A percentile compares a stretch with the other conserved stretches of the same genome.
Evolutionary conservation across 2,329 filamentous ascomycete genomes (phyloP).

Genomic region (Gaeumannomyces sp.): DNA sequence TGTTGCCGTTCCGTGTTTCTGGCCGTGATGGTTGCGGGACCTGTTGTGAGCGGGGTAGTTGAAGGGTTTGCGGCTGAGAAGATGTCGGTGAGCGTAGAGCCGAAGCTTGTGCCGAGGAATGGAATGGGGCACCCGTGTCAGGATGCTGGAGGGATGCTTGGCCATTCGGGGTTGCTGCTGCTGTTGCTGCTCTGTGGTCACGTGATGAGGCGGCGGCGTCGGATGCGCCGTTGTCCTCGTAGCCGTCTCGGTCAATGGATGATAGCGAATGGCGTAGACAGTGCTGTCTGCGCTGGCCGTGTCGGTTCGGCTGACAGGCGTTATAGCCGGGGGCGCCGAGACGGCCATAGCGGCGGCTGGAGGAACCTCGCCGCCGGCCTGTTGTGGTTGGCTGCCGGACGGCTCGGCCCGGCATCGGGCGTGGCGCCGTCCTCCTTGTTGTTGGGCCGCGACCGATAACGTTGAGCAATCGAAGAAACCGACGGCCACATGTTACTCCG

Average conservation of each 20-base stretch:
- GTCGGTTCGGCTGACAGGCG: conserved; percentile 55
- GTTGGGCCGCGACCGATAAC: conserved; percentile 27
- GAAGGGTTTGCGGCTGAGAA: not conserved
- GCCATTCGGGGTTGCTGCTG: conserved; percentile 10
- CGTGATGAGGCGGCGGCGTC: conserved; percentile 14
- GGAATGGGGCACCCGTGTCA: not conserved
- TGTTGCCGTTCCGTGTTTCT: not conserved
- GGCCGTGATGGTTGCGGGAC: not conserved
- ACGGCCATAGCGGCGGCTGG: conserved; percentile 48
- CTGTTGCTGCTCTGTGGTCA: conserved; percentile 15
- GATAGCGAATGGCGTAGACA: conserved; percentile 57
- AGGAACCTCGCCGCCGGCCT: conserved; percentile 27
- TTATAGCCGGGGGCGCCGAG: conserved; percentile 47
- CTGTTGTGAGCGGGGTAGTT: not conserved
- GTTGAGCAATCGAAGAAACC: conserved; percentile 33
- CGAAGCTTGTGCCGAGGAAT: not conserved
- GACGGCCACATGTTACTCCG: conserved; percentile 33
- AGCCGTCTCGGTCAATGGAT: conserved; percentile 47
- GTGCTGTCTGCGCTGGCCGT: conserved; percentile 59
- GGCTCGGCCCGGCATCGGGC: not conserved
- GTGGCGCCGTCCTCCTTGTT: conserved; percentile 14
- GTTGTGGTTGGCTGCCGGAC: conserved; percentile 16
- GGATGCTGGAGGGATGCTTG: not conserved
- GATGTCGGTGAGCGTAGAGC: not conserved
- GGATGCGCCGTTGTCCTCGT: conserved; percentile 38